These are phyloP conservation scores for Talaromyces amestolkiae DNA, from an alignment of 2,329 filamentous ascomycete genomes.

Conservation along the genomic window DNA sequence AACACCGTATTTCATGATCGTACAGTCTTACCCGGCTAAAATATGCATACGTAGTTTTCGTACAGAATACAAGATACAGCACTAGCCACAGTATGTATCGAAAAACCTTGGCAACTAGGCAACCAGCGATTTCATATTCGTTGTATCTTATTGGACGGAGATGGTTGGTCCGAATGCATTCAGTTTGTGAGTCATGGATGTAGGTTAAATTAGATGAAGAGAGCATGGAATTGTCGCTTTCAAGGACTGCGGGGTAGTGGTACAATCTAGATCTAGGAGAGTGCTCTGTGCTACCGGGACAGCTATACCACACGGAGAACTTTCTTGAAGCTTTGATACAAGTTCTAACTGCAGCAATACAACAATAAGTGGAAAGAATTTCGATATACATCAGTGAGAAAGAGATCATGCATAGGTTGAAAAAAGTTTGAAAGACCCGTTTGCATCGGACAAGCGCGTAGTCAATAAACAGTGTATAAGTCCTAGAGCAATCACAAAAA, in stretches of 20 bases:
- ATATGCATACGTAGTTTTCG: background rate
- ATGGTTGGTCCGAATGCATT: background rate
- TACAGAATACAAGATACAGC: background rate
- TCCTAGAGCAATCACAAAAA: background rate
- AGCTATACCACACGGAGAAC: background rate
- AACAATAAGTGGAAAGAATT: background rate
- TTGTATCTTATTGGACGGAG: background rate
- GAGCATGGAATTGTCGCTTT: background rate
- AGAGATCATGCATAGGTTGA: no score
- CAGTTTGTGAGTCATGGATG: background rate
- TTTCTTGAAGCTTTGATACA: background rate
- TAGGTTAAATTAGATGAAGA: background rate
- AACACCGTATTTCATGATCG: background rate
- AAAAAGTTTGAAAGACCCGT: no score
- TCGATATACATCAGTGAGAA: no score
- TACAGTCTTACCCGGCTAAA: background rate
- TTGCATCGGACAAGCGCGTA: no score
- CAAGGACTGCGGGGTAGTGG: background rate
- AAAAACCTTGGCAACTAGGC: slow-evolving; percentile 1
- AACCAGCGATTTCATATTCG: background rate
- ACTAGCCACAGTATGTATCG: background rate
- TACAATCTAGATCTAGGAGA: background rate
- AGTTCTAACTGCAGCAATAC: background rate
- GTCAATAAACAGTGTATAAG: no score
- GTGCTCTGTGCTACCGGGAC: background rate